These are phyloP conservation scores for Balansia obtecta DNA, from an alignment of 2,329 filamentous ascomycete species.

Conservation along the genomic window DNA sequence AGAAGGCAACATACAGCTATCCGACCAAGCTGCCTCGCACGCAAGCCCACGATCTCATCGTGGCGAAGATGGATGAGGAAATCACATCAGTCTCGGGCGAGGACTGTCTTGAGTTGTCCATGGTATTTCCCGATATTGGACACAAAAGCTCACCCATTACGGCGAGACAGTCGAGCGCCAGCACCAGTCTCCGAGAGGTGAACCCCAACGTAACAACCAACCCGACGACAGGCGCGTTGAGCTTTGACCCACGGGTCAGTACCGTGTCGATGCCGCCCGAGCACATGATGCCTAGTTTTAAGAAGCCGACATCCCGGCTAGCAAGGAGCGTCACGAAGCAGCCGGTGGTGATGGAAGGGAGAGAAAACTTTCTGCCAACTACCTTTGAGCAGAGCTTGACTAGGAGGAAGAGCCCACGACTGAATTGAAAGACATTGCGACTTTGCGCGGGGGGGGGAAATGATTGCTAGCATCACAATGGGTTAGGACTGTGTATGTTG, in stretches of 20 bases:
- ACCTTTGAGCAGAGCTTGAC: conserved; percentile 33
- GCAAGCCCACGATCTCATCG: conserved; percentile 30
- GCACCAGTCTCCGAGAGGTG: conserved; percentile 41
- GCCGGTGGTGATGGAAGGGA: conserved; percentile 27
- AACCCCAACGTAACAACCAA: conserved; percentile 38
- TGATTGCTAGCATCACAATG: background rate
- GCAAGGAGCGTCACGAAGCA: conserved; percentile 20
- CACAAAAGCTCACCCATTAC: conserved; percentile 16
- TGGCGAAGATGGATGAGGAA: conserved; percentile 27
- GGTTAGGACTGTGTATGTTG: background rate
- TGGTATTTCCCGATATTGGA: conserved; percentile 16
- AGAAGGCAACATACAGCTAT: conserved; percentile 70
- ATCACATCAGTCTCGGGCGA: background rate
- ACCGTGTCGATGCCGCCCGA: conserved; percentile 28
- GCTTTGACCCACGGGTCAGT: conserved; percentile 31
- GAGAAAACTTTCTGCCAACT: conserved; percentile 37
- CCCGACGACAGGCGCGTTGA: conserved; percentile 21
- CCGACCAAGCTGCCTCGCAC: conserved; percentile 70
- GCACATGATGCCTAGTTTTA: conserved; percentile 34
- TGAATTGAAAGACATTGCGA: conserved; percentile 19
- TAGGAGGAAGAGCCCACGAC: conserved; percentile 42
- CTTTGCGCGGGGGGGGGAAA: background rate
- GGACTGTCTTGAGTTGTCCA: conserved; percentile 20
- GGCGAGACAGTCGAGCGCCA: conserved; percentile 11
- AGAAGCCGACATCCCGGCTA: conserved; percentile 25